Evolutionary conservation across 495 filamentous ascomycete species (phyloP).

Genomic region (Hypoxylon intermedium): DNA sequence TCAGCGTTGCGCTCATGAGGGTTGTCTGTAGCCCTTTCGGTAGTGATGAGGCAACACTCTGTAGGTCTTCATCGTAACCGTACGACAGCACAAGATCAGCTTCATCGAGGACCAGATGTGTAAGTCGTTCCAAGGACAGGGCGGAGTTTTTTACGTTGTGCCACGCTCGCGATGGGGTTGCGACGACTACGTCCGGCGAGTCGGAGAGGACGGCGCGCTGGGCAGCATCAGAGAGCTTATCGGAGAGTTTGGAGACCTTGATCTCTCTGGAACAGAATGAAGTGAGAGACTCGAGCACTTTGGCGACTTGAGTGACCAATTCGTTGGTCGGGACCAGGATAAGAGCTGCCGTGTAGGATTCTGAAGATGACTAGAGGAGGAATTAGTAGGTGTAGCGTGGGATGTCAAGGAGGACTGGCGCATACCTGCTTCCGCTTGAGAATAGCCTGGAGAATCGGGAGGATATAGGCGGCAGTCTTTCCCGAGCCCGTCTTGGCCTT

Average conservation of each 20-base stretch:
- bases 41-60: constrained; percentile 73
- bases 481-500: constrained; percentile 92
- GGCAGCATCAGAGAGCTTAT: constrained; percentile 84
- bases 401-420: constrained; percentile 2
- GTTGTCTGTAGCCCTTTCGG: constrained; percentile 88
- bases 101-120: constrained; percentile 90
- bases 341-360: constrained; percentile 64
- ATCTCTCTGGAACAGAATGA: constrained; percentile 85
- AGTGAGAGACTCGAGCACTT: constrained; percentile 72
- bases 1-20: constrained; percentile 92
- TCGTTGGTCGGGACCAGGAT: constrained; percentile 95
- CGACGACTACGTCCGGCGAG: constrained; percentile 84
- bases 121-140: constrained; percentile 71
- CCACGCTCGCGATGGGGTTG: constrained; percentile 81
- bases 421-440: constrained; percentile 76
- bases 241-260: constrained; percentile 81
- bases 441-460: constrained; percentile 83
- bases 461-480: constrained; percentile 96
- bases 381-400: neutral
- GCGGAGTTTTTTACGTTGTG: constrained; percentile 72
- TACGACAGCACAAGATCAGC: constrained; percentile 94
- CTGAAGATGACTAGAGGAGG: constrained; percentile 41
- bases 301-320: constrained; percentile 87
- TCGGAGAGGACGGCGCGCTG: constrained; percentile 86
- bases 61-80: constrained; percentile 90